A percentile compares a stretch with the other conserved stretches of the same genome.
These are phyloP conservation scores for Aspergillaceae sp. DNA, from an alignment of 2,329 filamentous ascomycete genomes.

Conservation along the genomic window DNA sequence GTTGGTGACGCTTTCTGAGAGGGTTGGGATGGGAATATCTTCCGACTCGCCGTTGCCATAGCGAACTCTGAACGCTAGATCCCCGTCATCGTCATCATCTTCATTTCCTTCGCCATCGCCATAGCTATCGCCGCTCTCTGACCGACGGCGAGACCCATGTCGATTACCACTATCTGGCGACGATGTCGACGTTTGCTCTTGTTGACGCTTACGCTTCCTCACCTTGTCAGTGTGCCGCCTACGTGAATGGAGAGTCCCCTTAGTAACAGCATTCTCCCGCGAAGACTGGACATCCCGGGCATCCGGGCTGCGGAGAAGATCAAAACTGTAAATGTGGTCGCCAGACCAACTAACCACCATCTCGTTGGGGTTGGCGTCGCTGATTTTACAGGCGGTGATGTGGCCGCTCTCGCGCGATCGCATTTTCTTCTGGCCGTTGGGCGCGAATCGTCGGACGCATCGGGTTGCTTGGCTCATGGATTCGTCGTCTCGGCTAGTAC, in stretches of 20 bases:
- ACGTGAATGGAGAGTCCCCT: slow-evolving; percentile 15
- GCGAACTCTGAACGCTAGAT: slow-evolving; percentile 47
- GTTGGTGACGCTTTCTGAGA: slow-evolving; percentile 15
- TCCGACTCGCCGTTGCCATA: slow-evolving; percentile 54
- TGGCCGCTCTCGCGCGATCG: slow-evolving; percentile 48
- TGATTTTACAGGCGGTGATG: slow-evolving; percentile 64
- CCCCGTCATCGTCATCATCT: slow-evolving; percentile 23
- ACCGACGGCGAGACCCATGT: slow-evolving; percentile 42
- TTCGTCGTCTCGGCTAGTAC: slow-evolving; percentile 44
- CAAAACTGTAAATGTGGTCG: slow-evolving; percentile 59
- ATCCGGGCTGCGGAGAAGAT: slow-evolving; percentile 52
- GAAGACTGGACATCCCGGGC: slow-evolving; percentile 36
- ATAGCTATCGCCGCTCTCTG: slow-evolving; percentile 15
- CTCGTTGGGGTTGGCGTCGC: slow-evolving; percentile 59
- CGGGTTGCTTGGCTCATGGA: slow-evolving; percentile 51
- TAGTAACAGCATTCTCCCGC: slow-evolving; percentile 16
- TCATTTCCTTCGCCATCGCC: too few relatives aligned
- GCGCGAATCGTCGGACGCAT: slow-evolving; percentile 59
- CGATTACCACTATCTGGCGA: slow-evolving; percentile 36
- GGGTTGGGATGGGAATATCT: slow-evolving; percentile 44
- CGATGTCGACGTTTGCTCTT: slow-evolving; percentile 26
- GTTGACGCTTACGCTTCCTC: slow-evolving; percentile 51
- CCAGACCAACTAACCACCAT: slow-evolving; percentile 61
- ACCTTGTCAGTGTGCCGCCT: slow-evolving; percentile 30
- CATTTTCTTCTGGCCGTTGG: slow-evolving; percentile 46